Evolutionary conservation across 23 red algal species (phyloP).

Genomic region (Cyanidium caldarium): DNA sequence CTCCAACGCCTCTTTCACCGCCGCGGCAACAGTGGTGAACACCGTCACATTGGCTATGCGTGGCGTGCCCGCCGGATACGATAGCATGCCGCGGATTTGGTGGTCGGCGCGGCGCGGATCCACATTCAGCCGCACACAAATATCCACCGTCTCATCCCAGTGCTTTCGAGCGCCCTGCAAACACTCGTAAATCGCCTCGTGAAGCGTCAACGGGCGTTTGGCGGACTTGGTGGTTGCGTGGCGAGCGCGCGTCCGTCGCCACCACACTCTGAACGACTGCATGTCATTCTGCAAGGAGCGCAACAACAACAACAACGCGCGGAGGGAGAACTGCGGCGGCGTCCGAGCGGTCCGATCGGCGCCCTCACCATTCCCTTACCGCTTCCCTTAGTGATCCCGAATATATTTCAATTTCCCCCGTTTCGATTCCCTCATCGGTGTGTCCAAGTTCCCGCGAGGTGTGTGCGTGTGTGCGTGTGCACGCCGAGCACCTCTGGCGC

Average conservation of each 20-base stretch:
- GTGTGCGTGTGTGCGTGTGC: background rate
- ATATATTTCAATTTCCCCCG: no score
- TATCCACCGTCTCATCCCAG: slow-evolving; percentile 50
- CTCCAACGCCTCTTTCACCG: slow-evolving; percentile 11
- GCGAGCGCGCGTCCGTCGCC: no score
- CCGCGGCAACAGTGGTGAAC: slow-evolving; percentile 9
- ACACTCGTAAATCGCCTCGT: background rate
- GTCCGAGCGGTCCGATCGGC: no score
- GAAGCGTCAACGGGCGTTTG: background rate
- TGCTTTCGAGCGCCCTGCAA: slow-evolving; percentile 10
- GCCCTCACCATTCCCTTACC: no score
- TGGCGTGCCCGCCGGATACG: slow-evolving; percentile 31
- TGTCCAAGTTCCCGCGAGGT: slow-evolving; percentile 9
- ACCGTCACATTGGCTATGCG: slow-evolving; percentile 19
- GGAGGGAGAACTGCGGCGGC: no score
- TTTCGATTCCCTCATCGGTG: no score
- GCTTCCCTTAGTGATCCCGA: no score
- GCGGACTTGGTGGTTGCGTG: no score
- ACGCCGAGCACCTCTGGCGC: background rate
- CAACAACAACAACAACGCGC: no score
- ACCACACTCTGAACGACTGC: no score
- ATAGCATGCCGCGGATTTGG: slow-evolving; percentile 32
- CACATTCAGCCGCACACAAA: slow-evolving; percentile 34
- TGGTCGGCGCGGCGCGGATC: slow-evolving; percentile 37
- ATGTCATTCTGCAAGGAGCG: no score